phyloP scores from a whole-genome alignment of 306 rosid genomes.

The Astragalus membranaceus region DNA sequence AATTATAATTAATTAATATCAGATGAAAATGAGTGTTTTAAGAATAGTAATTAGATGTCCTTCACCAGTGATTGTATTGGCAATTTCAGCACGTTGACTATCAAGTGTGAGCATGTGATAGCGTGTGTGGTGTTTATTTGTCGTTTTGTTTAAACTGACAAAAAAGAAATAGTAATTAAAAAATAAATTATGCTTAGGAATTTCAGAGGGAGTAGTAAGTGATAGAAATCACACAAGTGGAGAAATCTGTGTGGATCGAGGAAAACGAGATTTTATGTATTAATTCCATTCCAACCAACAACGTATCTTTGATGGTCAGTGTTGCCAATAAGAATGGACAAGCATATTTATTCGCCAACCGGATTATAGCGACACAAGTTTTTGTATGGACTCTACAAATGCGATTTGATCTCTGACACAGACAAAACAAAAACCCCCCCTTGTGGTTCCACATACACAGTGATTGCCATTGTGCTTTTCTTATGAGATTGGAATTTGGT shows the following conservation, averaged over 20 bases:
- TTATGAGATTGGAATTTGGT: conserved; percentile 22
- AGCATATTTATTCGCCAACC: conserved; percentile 50
- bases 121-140: not conserved
- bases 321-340: conserved; percentile 53
- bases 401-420: conserved; percentile 4
- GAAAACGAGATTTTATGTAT: not conserved
- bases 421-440: conserved; percentile 27
- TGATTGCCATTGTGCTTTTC: conserved; percentile 11
- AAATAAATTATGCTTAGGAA: too few relatives aligned
- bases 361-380: conserved; percentile 39
- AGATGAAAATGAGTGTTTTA: not conserved
- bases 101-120: too few relatives aligned
- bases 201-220: not conserved
- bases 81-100: too few relatives aligned
- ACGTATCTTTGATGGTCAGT: conserved; percentile 40
- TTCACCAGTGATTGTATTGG: too few relatives aligned
- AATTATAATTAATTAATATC: not conserved
- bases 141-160: not conserved
- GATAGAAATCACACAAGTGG: not conserved
- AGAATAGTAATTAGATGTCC: too few relatives aligned
- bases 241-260: not conserved
- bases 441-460: conserved; percentile 33
- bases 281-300: conserved; percentile 7
- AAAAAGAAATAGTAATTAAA: too few relatives aligned
- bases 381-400: conserved; percentile 33